phyloP scores from a whole-genome alignment of 1,284 basidiomycete genomes.

The Schizophyllum amplum region DNA sequence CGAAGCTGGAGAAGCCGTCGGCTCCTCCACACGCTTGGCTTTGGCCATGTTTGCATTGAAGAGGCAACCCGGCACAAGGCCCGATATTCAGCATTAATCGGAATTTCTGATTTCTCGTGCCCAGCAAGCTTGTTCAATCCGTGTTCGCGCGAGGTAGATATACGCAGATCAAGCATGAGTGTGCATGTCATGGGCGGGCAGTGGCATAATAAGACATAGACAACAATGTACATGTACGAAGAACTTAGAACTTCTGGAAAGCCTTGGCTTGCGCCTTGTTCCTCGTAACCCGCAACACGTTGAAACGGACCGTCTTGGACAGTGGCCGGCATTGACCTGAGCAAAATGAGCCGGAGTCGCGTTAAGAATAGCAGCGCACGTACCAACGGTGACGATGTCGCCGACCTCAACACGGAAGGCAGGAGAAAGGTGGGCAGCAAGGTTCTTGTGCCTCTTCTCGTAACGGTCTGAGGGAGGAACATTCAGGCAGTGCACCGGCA shows the following conservation, averaged over 20 bases:
- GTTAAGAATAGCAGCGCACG: conserved; percentile 28
- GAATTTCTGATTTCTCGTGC: no score
- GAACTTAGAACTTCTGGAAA: conserved; percentile 86
- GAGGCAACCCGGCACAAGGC: no score
- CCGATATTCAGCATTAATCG: no score
- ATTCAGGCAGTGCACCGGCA: conserved; percentile 10
- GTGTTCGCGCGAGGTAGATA: no score
- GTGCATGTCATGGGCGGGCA: no score
- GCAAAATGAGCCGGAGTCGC: conserved; percentile 3
- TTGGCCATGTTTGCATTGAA: no score
- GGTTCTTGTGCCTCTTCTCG: conserved; percentile 98
- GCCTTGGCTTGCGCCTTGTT: conserved; percentile 84
- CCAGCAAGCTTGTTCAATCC: no score
- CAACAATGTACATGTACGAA: no score
- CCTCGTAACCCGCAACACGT: conserved; percentile 88
- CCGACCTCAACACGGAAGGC: conserved; percentile 96
- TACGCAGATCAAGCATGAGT: no score
- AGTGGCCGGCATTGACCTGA: conserved; percentile 95
- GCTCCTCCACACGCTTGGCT: no score
- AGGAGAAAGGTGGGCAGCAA: conserved; percentile 94
- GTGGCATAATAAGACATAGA: no score
- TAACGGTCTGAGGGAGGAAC: conserved; percentile 68
- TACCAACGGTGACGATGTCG: conserved; percentile 93
- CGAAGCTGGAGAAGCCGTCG: no score
- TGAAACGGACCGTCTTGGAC: conserved; percentile 99